Evolutionary conservation across 768 basidiomycete species (phyloP), one percentile per base, ranked within the genome.

Genomic region (Boletus rufocinnamomeus): DNA sequence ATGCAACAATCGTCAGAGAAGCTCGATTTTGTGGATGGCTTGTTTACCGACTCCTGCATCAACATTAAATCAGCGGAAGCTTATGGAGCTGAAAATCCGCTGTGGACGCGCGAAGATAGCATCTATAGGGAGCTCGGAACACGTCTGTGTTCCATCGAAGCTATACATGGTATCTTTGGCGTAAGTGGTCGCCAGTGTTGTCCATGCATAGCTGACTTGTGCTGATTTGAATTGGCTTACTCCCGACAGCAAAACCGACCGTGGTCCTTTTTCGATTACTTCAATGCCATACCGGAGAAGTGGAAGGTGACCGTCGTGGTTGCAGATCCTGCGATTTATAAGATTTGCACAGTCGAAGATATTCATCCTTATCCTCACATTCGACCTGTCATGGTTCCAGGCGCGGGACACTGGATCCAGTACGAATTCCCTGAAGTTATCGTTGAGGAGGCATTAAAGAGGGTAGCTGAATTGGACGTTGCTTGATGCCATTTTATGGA

Each of bases 331-430:
- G 23, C 41, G 1, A 17, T 52, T 6, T 6, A 37, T 11, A 7
- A 45, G 2, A 0, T 56, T 8, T 56, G 58, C 23, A 1, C 6
- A 2, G 35, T 58, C 4, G 56, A 67, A 14, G 48, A 66, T 6
- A 9, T 71, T 28, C 37, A 35, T 17, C 35, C 64, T 16, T 66
- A 63, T 38, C 57, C 65, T 10, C 60, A 58, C 27, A 38, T 67
- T 23, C 58, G 50, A 17, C 17, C 30, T 2, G 47, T 63, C 14
- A 27, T 55, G 9, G 54, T 72, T 1, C 57, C 62, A 0, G 65
- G 67, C 0, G 59, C 61, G 3, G 59, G 59, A 2, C 70, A 71
- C 45, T 73, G 63, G 61, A 67, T 73, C 19, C 71, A 71, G 38
- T 58, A 35, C 23, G 70, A 73, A 30, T 59, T 63, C 30, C 69